Evolutionary conservation across 768 basidiomycete species (phyloP), one percentile per base, ranked within the genome.

Genomic region (Panaeolus cyanescens): DNA sequence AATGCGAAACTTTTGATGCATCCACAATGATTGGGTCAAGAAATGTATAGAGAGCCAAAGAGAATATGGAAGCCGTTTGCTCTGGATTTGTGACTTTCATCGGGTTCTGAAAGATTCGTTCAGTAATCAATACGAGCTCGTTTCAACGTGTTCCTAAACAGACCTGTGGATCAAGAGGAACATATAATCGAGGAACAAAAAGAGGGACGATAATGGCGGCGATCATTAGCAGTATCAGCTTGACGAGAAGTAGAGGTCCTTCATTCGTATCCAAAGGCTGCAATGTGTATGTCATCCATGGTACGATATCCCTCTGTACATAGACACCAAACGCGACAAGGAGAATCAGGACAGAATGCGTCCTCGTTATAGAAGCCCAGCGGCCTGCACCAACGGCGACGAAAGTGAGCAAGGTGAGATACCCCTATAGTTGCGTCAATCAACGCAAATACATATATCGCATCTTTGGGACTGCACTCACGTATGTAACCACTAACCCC

Each of bases 271-370:
- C 88, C 12, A 72, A 62, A 1, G 86, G 84, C 4, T 53, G 20
- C 13, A 79, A 67, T 3, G 74, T 72, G 68, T 73, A 85, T 5
- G 83, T 88, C n/a, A 79, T 76, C 6, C 89, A 69, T 8, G 89
- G 88, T 74, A 79, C 86, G 4, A 90, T 56, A 65, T 85, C 81
- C 32, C 87, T 79, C 67, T 85, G 84, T 19, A 73, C 66, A 68
- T 83, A 90, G 2, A 87, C 75, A 0, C 59, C 62, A 75, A 65
- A 75, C 62, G 66, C 73, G 58, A 61, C 77, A 40, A 77, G 32
- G 7, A 78, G 66, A 3, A 78, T 32, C 31, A 69, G 10, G 45
- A 63, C 73, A 33, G 71, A 65, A 61, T 78, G 73, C 30, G 63
- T 59, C 2, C 68, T 64, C 10, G 66, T 32, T 10, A 72, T 64